Evolutionary conservation across 2,329 filamentous ascomycete species (phyloP), one percentile per base, ranked within the genome.

Genomic region (Aspergillus ustus): DNA sequence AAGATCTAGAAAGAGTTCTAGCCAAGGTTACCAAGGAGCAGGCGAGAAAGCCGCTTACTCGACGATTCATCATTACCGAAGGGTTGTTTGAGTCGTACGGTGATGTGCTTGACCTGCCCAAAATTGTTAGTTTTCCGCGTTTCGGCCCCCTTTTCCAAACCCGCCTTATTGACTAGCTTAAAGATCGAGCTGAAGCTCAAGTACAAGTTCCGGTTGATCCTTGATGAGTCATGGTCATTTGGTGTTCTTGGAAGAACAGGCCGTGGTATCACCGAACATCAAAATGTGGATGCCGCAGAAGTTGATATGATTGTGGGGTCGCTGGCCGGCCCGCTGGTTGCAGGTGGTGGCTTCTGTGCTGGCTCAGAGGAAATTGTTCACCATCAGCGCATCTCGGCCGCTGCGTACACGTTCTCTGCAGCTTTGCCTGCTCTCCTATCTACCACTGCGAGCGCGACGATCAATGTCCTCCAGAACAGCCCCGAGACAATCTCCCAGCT

Each of bases 261-360:
- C 20, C 89, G 93, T 56, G 95, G 95, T 62, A 84, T 98, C 44
- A 98, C 95, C 0, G 96, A 99, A 81, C 92, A 94, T 6, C 95
- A 98, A 74, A 97, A 98, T 70, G 94, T 99, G 19, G 95, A 98
- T 75, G 89, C 94, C 0, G 87, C 90, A 9, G 91, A 96, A 73
- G 89, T 99, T 53, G 95, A 99, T 80, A 97, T 99, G 93, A 94
- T 99, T 68, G 87, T 98, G 56, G 95, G 96, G 48, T 96, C 92
- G 40, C 87, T 99, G 50, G 89, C 94, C 13, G 94, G 95, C 2
- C 91, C 93, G 17, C 84, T 99, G 43, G 95, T 94, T 73, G 93
- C 92, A 9, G 94, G 93, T 59, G 95, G 96, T 69, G 95, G 95
- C 17, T 99, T 99, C 82, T 99, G 95, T 75, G 93, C 94, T 17